Evolutionary conservation across 768 basidiomycete genomes (phyloP).

Genomic region (Lyophyllum atratum): DNA sequence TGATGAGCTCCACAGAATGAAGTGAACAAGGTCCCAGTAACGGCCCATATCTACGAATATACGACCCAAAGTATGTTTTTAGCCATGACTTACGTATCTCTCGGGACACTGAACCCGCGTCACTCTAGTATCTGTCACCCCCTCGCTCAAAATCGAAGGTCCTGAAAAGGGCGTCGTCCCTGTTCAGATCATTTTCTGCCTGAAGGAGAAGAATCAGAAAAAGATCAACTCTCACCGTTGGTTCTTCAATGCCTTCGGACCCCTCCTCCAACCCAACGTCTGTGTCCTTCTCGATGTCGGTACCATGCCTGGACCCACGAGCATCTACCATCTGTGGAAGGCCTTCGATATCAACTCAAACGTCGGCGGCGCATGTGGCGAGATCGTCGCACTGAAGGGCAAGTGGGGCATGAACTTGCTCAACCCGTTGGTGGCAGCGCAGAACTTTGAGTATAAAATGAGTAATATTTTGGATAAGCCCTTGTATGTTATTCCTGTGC

Average conservation of each 20-base stretch:
- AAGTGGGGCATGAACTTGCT: constrained; percentile 76
- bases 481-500: constrained; percentile 39
- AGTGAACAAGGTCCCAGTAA: constrained; percentile 81
- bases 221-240: constrained; percentile 95
- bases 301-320: constrained; percentile 80
- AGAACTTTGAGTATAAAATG: constrained; percentile 96
- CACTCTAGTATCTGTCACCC: constrained; percentile 71
- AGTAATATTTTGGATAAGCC: constrained; percentile 93
- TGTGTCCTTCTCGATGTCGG: constrained; percentile 89
- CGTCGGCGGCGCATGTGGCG: constrained; percentile 93
- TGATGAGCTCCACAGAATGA: constrained; percentile 45
- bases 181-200: constrained; percentile 90
- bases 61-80: constrained; percentile 79
- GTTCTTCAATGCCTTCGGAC: constrained; percentile 92
- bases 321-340: constrained; percentile 93
- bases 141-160: constrained; percentile 80
- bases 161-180: constrained; percentile 82
- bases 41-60: constrained; percentile 92
- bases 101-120: neutral
- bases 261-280: constrained; percentile 85
- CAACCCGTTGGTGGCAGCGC: constrained; percentile 87
- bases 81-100: neutral
- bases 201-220: constrained; percentile 93
- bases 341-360: constrained; percentile 92
- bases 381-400: constrained; percentile 91